phyloP scores from a whole-genome alignment of 352 stramenopile species.

The Pythium vanterpoolii region DNA sequence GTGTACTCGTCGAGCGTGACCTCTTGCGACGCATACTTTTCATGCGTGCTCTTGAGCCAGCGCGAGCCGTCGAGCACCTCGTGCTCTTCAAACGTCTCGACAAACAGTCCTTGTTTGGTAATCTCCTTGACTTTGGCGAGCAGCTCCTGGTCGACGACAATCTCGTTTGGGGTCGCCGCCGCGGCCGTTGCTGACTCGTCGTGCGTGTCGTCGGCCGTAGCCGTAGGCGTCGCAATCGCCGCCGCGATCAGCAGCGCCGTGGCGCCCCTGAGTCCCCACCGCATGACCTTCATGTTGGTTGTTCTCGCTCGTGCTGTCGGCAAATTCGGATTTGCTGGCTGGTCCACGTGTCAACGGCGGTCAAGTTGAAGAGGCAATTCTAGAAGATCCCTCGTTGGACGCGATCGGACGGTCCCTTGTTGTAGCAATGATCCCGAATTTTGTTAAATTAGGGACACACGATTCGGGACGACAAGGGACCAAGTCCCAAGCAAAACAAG shows the following conservation, averaged over 20 bases:
- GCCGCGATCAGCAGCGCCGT: slow-evolving; percentile 39
- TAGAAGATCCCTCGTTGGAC: slow-evolving; percentile 30
- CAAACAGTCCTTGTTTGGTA: slow-evolving; percentile 52
- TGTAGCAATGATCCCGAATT: background rate
- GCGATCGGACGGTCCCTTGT: background rate
- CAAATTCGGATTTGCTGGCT: slow-evolving; percentile 12
- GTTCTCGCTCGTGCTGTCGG: background rate
- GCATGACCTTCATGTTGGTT: slow-evolving; percentile 51
- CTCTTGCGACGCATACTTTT: slow-evolving; percentile 79
- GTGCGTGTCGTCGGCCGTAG: background rate
- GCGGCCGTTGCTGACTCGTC: slow-evolving; percentile 2
- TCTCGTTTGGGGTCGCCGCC: slow-evolving; percentile 9
- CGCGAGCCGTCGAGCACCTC: slow-evolving; percentile 56
- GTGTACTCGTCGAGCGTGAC: slow-evolving; percentile 65
- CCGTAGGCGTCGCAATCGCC: slow-evolving; percentile 12
- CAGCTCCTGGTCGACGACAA: slow-evolving; percentile 27
- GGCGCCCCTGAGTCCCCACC: slow-evolving; percentile 41
- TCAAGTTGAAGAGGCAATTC: slow-evolving; percentile 28
- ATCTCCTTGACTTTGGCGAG: slow-evolving; percentile 52
- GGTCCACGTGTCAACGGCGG: slow-evolving; percentile 19
- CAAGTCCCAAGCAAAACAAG: slow-evolving; percentile 23
- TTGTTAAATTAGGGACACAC: background rate
- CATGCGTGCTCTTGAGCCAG: slow-evolving; percentile 81
- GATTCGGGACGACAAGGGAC: slow-evolving; percentile 18
- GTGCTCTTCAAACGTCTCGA: slow-evolving; percentile 74